Evolutionary conservation across 2,329 filamentous ascomycete genomes (phyloP).

Genomic region (Penicillium freii): DNA sequence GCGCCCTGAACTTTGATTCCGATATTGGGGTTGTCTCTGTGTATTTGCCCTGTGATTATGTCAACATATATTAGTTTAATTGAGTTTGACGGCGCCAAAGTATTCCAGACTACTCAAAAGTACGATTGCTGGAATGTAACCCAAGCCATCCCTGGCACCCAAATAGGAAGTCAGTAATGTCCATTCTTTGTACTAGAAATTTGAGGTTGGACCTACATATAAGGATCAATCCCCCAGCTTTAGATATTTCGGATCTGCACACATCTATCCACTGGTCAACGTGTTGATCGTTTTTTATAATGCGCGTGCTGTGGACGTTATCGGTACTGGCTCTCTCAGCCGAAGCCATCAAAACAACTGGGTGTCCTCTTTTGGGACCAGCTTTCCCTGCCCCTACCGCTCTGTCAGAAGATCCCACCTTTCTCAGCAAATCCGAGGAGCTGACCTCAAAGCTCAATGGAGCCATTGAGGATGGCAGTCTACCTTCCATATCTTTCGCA

Average conservation of each 20-base stretch:
- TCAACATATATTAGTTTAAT: background rate
- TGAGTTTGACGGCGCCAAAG: background rate
- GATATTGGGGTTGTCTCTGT: background rate
- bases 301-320: background rate
- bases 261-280: background rate
- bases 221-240: background rate
- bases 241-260: background rate
- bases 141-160: background rate
- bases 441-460: slow-evolving; percentile 1
- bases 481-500: slow-evolving; percentile 37
- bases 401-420: background rate
- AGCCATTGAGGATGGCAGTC: background rate
- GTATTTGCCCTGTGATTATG: background rate
- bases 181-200: background rate
- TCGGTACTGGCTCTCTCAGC: background rate
- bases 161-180: background rate
- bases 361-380: slow-evolving; percentile 8
- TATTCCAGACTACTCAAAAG: background rate
- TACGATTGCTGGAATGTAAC: background rate
- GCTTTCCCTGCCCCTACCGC: slow-evolving; percentile 10
- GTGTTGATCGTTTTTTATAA: background rate
- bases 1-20: background rate
- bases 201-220: background rate
- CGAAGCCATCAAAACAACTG: background rate
- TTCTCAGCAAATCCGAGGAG: background rate